Evolutionary conservation across 2,329 filamentous ascomycete species (phyloP).

Genomic region (Endoconidiophora laricicola): DNA sequence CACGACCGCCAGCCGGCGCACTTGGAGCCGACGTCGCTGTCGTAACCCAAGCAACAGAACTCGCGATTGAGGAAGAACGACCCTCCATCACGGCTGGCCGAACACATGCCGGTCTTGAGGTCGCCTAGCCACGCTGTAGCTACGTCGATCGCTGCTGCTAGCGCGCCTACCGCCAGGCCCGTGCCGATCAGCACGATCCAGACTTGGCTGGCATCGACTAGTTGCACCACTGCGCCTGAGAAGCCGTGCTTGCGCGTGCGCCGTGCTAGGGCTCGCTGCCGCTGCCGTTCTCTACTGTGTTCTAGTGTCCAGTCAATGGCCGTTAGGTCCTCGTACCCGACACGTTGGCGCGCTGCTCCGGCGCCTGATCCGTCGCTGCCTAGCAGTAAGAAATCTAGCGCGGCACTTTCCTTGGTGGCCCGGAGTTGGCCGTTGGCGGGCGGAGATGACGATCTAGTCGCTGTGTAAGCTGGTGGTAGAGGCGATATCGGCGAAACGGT

Average conservation of each 20-base stretch:
- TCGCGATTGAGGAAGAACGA: slow-evolving; percentile 78
- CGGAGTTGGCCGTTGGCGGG: not conserved
- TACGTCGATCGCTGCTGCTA: slow-evolving; percentile 82
- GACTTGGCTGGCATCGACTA: slow-evolving; percentile 75
- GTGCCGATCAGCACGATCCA: slow-evolving; percentile 82
- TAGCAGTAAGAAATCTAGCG: slow-evolving; percentile 61
- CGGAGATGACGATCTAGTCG: not conserved
- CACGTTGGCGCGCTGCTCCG: slow-evolving; percentile 36
- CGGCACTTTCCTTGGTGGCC: slow-evolving; percentile 28
- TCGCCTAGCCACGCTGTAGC: slow-evolving; percentile 87
- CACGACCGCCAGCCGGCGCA: slow-evolving; percentile 81
- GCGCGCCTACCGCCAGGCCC: slow-evolving; percentile 63
- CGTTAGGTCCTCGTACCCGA: slow-evolving; percentile 89
- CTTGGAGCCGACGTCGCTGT: slow-evolving; percentile 63
- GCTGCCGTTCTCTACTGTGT: slow-evolving; percentile 87
- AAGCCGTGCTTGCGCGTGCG: slow-evolving; percentile 40
- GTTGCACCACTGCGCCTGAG: slow-evolving; percentile 52
- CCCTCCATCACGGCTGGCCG: slow-evolving; percentile 50
- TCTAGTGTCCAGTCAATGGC: slow-evolving; percentile 99
- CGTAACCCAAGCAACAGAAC: slow-evolving; percentile 89
- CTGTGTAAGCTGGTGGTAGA: not conserved
- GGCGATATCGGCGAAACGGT: not conserved
- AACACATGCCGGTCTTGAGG: slow-evolving; percentile 78
- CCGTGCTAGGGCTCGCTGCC: slow-evolving; percentile 59
- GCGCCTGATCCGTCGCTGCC: slow-evolving; percentile 55